Percentiles rank a stretch among this genome's conserved stretches.
Conservation (phyloP, 345 rosid species). For the Eucalyptus leucophloia region DNA sequence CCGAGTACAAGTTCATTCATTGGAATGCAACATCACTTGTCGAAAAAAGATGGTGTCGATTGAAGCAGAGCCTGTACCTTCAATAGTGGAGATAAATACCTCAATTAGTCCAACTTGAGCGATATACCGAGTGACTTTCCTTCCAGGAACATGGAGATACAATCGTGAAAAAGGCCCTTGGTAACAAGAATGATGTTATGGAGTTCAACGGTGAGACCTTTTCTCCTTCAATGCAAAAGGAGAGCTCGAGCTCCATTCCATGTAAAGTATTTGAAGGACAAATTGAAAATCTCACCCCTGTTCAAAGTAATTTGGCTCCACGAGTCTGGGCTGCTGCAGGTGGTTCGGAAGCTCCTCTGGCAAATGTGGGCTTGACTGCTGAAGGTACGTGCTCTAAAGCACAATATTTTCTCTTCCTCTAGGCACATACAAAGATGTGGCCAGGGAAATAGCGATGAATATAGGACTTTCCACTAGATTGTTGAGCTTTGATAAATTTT, state of each 20-base stretch:
- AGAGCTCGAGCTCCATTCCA: background rate
- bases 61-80: background rate
- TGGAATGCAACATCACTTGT: background rate
- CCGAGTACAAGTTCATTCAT: background rate
- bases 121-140: background rate
- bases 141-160: background rate
- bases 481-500: background rate
- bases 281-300: no score
- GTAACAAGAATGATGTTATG: background rate
- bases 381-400: background rate
- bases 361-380: background rate
- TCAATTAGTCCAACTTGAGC: background rate
- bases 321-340: rapidly evolving
- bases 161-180: background rate
- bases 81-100: background rate
- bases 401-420: background rate
- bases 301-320: background rate
- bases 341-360: background rate
- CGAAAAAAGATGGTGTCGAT: background rate
- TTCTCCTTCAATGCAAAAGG: background rate
- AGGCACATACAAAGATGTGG: background rate
- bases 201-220: background rate
- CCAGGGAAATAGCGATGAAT: background rate
- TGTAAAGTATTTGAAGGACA: background rate
- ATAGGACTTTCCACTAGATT: background rate